phyloP scores from a whole-genome alignment of 768 basidiomycete genomes.

The Cyathus striatus region DNA sequence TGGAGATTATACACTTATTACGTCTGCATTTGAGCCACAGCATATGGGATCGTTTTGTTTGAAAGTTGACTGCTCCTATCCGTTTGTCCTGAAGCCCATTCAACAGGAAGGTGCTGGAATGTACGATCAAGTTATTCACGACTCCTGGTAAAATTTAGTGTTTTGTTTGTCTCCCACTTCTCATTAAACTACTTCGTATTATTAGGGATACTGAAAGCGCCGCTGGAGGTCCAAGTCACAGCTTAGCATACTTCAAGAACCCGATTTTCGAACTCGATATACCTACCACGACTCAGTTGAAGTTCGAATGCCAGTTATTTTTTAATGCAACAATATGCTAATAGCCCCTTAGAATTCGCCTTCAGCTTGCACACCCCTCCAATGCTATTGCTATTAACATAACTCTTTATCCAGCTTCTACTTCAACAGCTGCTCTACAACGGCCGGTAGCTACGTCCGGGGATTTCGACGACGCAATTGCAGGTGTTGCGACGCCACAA shows the following conservation, averaged over 20 bases:
- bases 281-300: slow-evolving; percentile 46
- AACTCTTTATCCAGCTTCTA: slow-evolving; percentile 40
- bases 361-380: slow-evolving; percentile 51
- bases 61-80: slow-evolving; percentile 53
- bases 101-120: slow-evolving; percentile 90
- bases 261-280: slow-evolving; percentile 64
- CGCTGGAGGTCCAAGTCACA: slow-evolving; percentile 64
- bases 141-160: slow-evolving; percentile 72
- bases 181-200: too few relatives aligned
- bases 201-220: slow-evolving; percentile 54
- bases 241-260: slow-evolving; percentile 60
- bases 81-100: slow-evolving; percentile 60
- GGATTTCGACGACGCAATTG: slow-evolving; percentile 68
- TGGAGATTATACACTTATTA: slow-evolving; percentile 79
- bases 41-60: slow-evolving; percentile 65
- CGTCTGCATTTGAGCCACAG: slow-evolving; percentile 78
- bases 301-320: slow-evolving; percentile 8
- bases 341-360: slow-evolving; percentile 39
- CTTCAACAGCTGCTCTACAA: slow-evolving; percentile 15
- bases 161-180: not conserved
- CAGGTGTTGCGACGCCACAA: slow-evolving; percentile 62
- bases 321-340: not conserved
- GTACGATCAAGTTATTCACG: slow-evolving; percentile 66
- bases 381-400: slow-evolving; percentile 51
- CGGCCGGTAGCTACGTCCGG: slow-evolving; percentile 65